Conservation (phyloP, 805 yeast species). For the Lachancea quebecensis region DNA sequence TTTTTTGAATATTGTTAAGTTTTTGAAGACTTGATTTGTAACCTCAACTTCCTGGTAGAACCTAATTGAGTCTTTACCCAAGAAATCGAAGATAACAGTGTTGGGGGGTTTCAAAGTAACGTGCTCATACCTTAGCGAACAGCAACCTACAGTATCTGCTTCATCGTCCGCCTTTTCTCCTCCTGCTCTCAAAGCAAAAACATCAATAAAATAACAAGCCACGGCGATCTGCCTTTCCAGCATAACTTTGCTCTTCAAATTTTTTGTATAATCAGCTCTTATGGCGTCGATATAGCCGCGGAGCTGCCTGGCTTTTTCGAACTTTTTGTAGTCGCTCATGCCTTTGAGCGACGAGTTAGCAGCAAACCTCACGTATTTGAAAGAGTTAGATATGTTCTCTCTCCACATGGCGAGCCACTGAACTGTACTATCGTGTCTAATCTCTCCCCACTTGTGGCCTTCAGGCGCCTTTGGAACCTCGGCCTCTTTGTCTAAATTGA, state of each 20-base stretch:
- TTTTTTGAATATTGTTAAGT: slow-evolving; percentile 78
- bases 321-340: slow-evolving; percentile 81
- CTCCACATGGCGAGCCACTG: slow-evolving; percentile 98
- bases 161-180: slow-evolving; percentile 97
- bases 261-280: slow-evolving; percentile 63
- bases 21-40: slow-evolving; percentile 85
- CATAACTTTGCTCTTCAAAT: slow-evolving; percentile 71
- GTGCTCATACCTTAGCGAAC: slow-evolving; percentile 88
- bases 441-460: slow-evolving; percentile 88
- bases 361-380: slow-evolving; percentile 86
- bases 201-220: slow-evolving; percentile 87
- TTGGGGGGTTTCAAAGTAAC: slow-evolving; percentile 79
- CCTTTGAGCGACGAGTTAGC: slow-evolving; percentile 89
- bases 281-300: slow-evolving; percentile 65
- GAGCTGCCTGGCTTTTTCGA: slow-evolving; percentile 86
- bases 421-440: slow-evolving; percentile 81
- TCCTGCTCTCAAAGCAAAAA: slow-evolving; percentile 93
- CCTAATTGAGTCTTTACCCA: slow-evolving; percentile 93
- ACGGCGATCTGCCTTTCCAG: slow-evolving; percentile 86
- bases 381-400: slow-evolving; percentile 77
- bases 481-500: slow-evolving; percentile 70
- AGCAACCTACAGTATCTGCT: slow-evolving; percentile 97
- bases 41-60: slow-evolving; percentile 90
- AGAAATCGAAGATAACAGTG: slow-evolving; percentile 79
- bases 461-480: slow-evolving; percentile 74